Conservation (phyloP, 805 yeast species). For the baker's yeast (Saccharomyces cerevisiae) region DNA sequence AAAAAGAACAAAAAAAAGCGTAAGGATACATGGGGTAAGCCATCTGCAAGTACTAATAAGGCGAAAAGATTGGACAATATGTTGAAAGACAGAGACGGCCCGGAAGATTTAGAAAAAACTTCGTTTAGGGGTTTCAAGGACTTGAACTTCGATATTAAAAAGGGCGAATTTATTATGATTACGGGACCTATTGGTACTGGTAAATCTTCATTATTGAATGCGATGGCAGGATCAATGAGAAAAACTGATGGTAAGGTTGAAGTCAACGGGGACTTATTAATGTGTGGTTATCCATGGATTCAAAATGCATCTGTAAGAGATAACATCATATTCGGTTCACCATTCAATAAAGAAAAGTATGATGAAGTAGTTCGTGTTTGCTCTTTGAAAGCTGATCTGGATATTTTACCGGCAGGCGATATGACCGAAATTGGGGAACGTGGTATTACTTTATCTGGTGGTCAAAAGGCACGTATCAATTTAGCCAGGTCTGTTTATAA, state of each 20-base stretch:
- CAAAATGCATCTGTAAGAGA: constrained; percentile 73
- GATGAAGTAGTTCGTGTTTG: constrained; percentile 52
- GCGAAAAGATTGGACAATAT: background rate
- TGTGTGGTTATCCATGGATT: constrained; percentile 73
- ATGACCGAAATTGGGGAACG: constrained; percentile 75
- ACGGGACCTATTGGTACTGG: constrained; percentile 76
- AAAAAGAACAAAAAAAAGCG: constrained; percentile 5
- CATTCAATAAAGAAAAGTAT: constrained; percentile 45
- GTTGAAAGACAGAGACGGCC: constrained; percentile 1
- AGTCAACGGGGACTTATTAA: constrained; percentile 44
- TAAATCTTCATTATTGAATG: constrained; percentile 62
- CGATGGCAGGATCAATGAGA: constrained; percentile 66
- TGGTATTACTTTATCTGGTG: constrained; percentile 82
- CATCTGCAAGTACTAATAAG: background rate
- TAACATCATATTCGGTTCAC: constrained; percentile 61
- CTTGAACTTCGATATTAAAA: constrained; percentile 44
- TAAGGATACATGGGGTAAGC: background rate
- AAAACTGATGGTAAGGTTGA: constrained; percentile 43
- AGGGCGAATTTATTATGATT: constrained; percentile 57
- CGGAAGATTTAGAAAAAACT: constrained; percentile 21
- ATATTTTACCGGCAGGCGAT: constrained; percentile 66
- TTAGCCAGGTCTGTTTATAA: constrained; percentile 75
- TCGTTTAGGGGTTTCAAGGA: constrained; percentile 39
- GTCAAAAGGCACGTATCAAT: constrained; percentile 76
- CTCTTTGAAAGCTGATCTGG: constrained; percentile 57